Evolutionary conservation across 2,329 filamentous ascomycete genomes (phyloP).

Genomic region (Aspergillus caelatus): DNA sequence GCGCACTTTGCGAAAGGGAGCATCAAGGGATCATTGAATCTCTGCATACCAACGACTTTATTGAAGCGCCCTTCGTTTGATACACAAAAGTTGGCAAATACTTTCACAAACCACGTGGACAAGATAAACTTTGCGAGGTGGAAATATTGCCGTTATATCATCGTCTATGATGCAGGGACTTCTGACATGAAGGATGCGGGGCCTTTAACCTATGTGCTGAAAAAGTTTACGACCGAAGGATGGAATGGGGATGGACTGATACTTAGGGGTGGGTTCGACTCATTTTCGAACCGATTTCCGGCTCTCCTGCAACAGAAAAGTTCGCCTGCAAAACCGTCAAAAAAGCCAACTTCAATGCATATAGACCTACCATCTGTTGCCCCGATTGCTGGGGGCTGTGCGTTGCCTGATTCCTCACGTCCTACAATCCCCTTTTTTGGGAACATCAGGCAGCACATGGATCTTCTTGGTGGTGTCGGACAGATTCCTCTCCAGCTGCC

Average conservation of each 20-base stretch:
- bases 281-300: slow-evolving; percentile 70
- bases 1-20: slow-evolving; percentile 77
- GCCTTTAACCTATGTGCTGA: slow-evolving; percentile 82
- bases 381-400: slow-evolving; percentile 86
- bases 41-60: slow-evolving; percentile 93
- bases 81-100: slow-evolving; percentile 81
- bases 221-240: slow-evolving; percentile 86
- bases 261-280: slow-evolving; percentile 77
- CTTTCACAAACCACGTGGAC: slow-evolving; percentile 73
- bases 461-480: slow-evolving; percentile 88
- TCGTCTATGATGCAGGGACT: slow-evolving; percentile 85
- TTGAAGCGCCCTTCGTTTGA: slow-evolving; percentile 90
- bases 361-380: slow-evolving; percentile 60
- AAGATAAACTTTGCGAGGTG: slow-evolving; percentile 75
- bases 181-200: slow-evolving; percentile 77
- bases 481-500: slow-evolving; percentile 69
- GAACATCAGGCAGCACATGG: slow-evolving; percentile 96
- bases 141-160: slow-evolving; percentile 72
- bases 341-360: slow-evolving; percentile 56
- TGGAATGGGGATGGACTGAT: slow-evolving; percentile 75
- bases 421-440: slow-evolving; percentile 87
- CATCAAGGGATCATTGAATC: slow-evolving; percentile 79
- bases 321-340: slow-evolving; percentile 33
- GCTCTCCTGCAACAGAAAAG: slow-evolving; percentile 39
- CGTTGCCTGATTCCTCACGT: slow-evolving; percentile 68